Base-by-base conservation (phyloP, 768 basidiomycete species). In the Calocybe cyanea region DNA sequence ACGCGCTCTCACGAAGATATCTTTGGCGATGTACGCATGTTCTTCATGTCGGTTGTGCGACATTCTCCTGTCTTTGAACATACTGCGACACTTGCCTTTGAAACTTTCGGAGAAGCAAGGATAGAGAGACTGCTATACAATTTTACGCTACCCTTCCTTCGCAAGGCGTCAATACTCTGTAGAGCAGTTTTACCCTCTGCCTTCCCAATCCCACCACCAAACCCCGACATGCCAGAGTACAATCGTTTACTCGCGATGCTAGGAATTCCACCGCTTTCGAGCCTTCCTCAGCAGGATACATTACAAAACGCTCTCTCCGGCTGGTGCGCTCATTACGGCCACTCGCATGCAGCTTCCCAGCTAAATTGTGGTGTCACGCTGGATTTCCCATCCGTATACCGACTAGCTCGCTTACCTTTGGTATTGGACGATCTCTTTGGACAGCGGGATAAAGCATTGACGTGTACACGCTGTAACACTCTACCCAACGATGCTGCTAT, bases 91-190 rank as follows among this genome's bases (percentile, higher is more conserved):
- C 66, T 87, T 37, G 84, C 83, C 1, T 84, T 94, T 43, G 81
- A 85, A 34, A 78, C 83, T 2, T 85, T 92, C 51, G 87, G 92
- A 41, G 89, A 92, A 57, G 83, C 83, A 3, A 75, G 85, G 30
- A 85, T 97, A 38, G 86, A 93, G 57, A 90, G 87, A 62, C 65
- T 94, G 36, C 67, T 97, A 25, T 94, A 94, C 58, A 73, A 82
- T 0, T 91, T 94, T 63, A 92, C 90, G 0, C 72, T 97, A 0
- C 94, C 93, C 2, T 97, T 96, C 73, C 78, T 98, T 8, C 85
- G 95, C 14, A 78, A 87, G 0, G 88, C 86, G 0, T 83, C 91
- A 9, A 88, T 97, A 39, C 74, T 98, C 6, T 88, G 85, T 49
- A 83, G 87, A 7, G 78, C 90, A 0, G 71, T 90, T 32, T 71